A percentile compares a stretch with the other conserved stretches of the same genome.
These are phyloP conservation scores for Gnaphalium uliginosum DNA, from an alignment of 129 eudicot species.

Conservation along the genomic window DNA sequence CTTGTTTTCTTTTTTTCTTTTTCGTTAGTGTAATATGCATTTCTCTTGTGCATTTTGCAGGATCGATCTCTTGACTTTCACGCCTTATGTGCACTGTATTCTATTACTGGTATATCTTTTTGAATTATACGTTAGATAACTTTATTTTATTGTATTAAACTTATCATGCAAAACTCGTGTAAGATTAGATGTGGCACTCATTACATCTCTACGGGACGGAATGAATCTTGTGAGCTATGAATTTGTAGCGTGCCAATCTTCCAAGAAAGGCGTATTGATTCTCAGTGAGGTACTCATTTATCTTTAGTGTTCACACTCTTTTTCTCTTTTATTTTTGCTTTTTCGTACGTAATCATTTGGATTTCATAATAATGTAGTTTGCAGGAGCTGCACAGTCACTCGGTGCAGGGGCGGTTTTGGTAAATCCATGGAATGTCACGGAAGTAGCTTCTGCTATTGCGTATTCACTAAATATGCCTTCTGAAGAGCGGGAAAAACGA, in stretches of 20 bases:
- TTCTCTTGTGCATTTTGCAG: slow-evolving; percentile 39
- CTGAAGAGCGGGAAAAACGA: slow-evolving; percentile 80
- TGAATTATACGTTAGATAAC: neutral
- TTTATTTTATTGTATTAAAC: neutral
- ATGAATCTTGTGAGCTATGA: slow-evolving; percentile 96
- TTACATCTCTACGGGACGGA: slow-evolving; percentile 89
- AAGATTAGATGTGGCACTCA: slow-evolving; percentile 69
- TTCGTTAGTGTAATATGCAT: neutral
- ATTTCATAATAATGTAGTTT: slow-evolving; percentile 47
- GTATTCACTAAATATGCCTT: slow-evolving; percentile 78
- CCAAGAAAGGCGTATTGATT: slow-evolving; percentile 82
- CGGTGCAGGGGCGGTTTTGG: slow-evolving; percentile 89
- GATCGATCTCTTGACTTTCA: slow-evolving; percentile 77
- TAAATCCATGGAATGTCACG: slow-evolving; percentile 79
- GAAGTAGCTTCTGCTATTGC: slow-evolving; percentile 82
- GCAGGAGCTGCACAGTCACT: slow-evolving; percentile 97
- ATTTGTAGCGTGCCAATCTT: slow-evolving; percentile 91
- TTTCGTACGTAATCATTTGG: neutral
- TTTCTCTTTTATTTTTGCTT: neutral
- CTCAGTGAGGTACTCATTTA: slow-evolving; percentile 69
- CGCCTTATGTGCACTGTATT: slow-evolving; percentile 79
- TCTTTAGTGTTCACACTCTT: neutral
- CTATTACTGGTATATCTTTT: slow-evolving; percentile 60
- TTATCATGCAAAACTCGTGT: neutral
- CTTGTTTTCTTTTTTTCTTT: neutral